A percentile compares a stretch with the other conserved stretches of the same genome.
Evolutionary conservation across 805 yeast genomes (phyloP).

Genomic region (Brettanomyces anomalus): DNA sequence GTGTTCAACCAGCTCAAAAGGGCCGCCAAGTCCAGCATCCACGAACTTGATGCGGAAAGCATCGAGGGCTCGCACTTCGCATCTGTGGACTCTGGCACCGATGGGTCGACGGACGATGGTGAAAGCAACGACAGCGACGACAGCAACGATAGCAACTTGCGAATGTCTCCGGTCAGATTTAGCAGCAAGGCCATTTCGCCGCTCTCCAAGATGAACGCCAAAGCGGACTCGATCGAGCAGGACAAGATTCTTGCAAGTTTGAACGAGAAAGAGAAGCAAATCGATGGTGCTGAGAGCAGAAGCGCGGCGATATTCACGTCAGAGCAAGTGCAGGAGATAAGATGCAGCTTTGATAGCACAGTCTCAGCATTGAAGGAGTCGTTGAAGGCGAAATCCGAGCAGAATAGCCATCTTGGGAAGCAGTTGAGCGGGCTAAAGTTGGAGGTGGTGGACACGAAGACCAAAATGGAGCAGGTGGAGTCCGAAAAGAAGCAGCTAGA

Average conservation of each 20-base stretch:
- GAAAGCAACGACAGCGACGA: background rate
- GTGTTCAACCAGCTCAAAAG: conserved; percentile 14
- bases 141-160: conserved; percentile 3
- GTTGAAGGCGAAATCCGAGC: background rate
- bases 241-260: conserved; percentile 7
- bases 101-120: background rate
- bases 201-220: background rate
- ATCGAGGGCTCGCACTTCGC: conserved; percentile 13
- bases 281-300: conserved; percentile 3
- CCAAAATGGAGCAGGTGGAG: conserved; percentile 7
- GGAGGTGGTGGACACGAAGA: conserved; percentile 5
- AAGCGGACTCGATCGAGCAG: conserved; percentile 2
- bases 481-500: conserved; percentile 9
- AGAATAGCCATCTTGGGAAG: background rate
- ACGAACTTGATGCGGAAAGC: conserved; percentile 16
- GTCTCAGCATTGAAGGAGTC: background rate
- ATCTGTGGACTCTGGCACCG: background rate
- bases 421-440: background rate
- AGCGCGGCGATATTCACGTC: background rate
- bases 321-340: conserved; percentile 1
- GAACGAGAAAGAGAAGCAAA: conserved; percentile 7
- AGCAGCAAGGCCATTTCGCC: conserved; percentile 12
- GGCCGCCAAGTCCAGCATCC: conserved; percentile 5
- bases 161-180: conserved; percentile 19
- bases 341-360: background rate